These are phyloP conservation scores for Nannochloropsis oceanica DNA, from an alignment of 108 stramenopile genomes.

Conservation along the genomic window DNA sequence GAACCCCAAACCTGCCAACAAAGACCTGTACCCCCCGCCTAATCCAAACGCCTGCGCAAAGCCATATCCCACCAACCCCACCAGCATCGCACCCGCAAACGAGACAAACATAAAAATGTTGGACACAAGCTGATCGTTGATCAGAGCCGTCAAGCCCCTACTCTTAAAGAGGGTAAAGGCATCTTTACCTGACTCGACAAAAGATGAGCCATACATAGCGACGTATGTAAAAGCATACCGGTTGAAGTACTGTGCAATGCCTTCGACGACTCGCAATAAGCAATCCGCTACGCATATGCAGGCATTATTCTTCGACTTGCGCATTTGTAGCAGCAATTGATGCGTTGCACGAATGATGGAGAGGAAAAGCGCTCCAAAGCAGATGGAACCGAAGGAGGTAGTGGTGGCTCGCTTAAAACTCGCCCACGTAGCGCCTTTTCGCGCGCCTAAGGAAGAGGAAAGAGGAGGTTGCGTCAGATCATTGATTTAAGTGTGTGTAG, in stretches of 20 bases:
- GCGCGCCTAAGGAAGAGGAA: no score
- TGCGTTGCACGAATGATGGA: not conserved
- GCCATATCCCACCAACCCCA: not conserved
- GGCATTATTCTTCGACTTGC: not conserved
- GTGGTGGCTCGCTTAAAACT: not conserved
- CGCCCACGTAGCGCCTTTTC: not conserved
- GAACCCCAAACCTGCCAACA: not conserved
- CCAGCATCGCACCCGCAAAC: not conserved
- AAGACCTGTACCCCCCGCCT: not conserved
- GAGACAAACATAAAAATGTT: not conserved
- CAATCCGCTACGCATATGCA: not conserved
- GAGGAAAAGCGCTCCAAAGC: not conserved
- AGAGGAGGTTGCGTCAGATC: no score
- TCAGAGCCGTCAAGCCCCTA: not conserved
- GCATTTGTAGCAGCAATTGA: not conserved
- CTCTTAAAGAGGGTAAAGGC: not conserved
- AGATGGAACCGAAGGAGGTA: not conserved
- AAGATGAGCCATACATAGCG: not conserved
- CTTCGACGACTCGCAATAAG: not conserved
- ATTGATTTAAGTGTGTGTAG: no score
- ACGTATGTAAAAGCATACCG: not conserved
- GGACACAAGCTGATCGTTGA: not conserved
- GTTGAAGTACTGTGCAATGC: not conserved
- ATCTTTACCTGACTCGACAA: not conserved
- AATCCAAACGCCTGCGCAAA: not conserved